Evolutionary conservation across 306 rosid genomes (phyloP).

Genomic region (Carpinus fangiana): DNA sequence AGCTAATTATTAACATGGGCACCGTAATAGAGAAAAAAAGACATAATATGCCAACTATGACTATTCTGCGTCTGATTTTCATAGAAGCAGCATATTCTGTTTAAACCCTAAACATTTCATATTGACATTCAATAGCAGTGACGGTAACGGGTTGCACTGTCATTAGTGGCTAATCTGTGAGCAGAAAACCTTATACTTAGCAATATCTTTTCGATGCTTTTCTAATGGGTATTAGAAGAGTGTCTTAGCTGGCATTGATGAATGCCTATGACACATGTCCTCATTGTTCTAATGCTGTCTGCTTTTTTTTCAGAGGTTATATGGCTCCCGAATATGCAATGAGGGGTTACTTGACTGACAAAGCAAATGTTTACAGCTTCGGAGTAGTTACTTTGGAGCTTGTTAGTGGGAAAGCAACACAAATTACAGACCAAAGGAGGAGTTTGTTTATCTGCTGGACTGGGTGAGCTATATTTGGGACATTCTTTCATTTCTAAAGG

Average conservation of each 20-base stretch:
- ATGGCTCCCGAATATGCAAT: constrained; percentile 95
- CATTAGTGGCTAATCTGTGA: not conserved
- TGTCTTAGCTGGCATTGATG: not conserved
- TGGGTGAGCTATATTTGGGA: constrained; percentile 48
- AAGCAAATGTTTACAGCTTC: constrained; percentile 82
- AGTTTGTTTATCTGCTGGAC: constrained; percentile 84
- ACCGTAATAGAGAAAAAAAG: too few relatives aligned
- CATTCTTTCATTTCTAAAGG: too few relatives aligned
- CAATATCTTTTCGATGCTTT: not conserved
- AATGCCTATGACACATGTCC: constrained; percentile 1
- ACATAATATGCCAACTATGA: too few relatives aligned
- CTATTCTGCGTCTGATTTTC: too few relatives aligned
- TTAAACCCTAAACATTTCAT: constrained; percentile 4
- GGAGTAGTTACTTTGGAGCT: constrained; percentile 75
- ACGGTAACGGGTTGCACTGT: not conserved
- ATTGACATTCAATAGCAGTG: not conserved
- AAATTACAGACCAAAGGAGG: constrained; percentile 61
- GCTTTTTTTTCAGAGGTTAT: constrained; percentile 58
- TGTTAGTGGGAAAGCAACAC: constrained; percentile 86
- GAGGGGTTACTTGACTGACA: constrained; percentile 80
- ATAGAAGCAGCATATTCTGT: not conserved
- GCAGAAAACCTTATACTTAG: constrained; percentile 1
- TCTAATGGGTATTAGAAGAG: not conserved
- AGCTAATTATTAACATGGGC: not conserved
- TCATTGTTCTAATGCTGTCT: constrained; percentile 11